Percentiles rank a stretch among this genome's conserved stretches.
Conservation (phyloP, 768 basidiomycete species). For the Lactifluus rugatus region DNA sequence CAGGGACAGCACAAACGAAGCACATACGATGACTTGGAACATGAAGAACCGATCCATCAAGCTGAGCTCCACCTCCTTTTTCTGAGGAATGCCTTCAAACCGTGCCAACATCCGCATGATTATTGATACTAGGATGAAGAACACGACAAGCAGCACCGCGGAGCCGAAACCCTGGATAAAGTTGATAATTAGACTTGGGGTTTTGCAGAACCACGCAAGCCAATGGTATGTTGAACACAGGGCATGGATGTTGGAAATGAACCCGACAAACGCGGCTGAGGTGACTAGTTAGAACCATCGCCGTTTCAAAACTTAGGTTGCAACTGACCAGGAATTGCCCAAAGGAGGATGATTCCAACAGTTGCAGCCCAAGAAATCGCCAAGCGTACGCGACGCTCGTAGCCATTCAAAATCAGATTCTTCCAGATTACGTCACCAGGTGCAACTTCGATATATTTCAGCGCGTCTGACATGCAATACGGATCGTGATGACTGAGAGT, state of each 20-base stretch:
- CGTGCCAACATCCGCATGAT: constrained; percentile 68
- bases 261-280: constrained; percentile 54
- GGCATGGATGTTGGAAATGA: constrained; percentile 67
- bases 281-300: neutral
- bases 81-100: constrained; percentile 89
- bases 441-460: constrained; percentile 67
- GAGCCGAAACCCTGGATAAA: constrained; percentile 87
- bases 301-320: neutral
- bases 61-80: constrained; percentile 74
- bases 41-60: constrained; percentile 89
- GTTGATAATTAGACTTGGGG: constrained; percentile 59
- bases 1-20: neutral
- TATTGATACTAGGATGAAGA: constrained; percentile 87
- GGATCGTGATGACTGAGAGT: constrained; percentile 70
- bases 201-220: constrained; percentile 75
- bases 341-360: constrained; percentile 74
- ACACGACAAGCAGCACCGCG: constrained; percentile 74
- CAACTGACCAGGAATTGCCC: constrained; percentile 69
- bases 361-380: no score
- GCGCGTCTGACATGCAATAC: constrained; percentile 56
- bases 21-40: constrained; percentile 79
- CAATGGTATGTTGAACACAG: constrained; percentile 57
- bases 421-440: constrained; percentile 89
- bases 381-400: constrained; percentile 40
- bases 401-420: constrained; percentile 83